Percentiles rank a stretch among this genome's conserved stretches.
Conservation (phyloP, 352 stramenopile genomes). For the Phytophthora colocasiae region DNA sequence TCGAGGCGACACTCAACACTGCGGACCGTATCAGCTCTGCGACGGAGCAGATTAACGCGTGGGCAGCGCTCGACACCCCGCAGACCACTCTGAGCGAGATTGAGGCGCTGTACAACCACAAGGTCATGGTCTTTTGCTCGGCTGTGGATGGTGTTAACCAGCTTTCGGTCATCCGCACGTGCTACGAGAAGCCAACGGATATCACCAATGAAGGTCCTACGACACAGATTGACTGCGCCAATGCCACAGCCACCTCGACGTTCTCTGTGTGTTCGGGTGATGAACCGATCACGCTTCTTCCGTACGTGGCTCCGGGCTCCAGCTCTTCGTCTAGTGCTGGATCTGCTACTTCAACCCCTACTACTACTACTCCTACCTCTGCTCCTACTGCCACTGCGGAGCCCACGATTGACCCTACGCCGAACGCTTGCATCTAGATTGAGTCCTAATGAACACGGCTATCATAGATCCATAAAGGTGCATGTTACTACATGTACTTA, state of each 20-base stretch:
- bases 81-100: slow-evolving; percentile 51
- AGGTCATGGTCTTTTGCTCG: slow-evolving; percentile 77
- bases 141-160: slow-evolving; percentile 61
- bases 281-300: slow-evolving; percentile 54
- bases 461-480: neutral
- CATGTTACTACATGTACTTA: neutral
- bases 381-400: slow-evolving; percentile 15
- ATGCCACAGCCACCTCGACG: slow-evolving; percentile 48
- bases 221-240: slow-evolving; percentile 60
- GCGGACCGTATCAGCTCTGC: slow-evolving; percentile 43
- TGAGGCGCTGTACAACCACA: slow-evolving; percentile 59
- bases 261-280: slow-evolving; percentile 59
- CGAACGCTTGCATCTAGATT: slow-evolving; percentile 20
- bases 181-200: slow-evolving; percentile 52
- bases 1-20: slow-evolving; percentile 62
- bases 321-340: slow-evolving; percentile 6
- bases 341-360: slow-evolving; percentile 8
- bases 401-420: slow-evolving; percentile 13
- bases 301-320: slow-evolving; percentile 43
- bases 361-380: neutral
- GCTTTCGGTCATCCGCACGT: slow-evolving; percentile 75
- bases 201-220: slow-evolving; percentile 45
- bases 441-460: neutral
- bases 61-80: slow-evolving; percentile 42
- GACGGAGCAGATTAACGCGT: slow-evolving; percentile 64